Percentiles rank a stretch among this genome's conserved stretches.
Conservation (phyloP, 169 alveolate genomes). For the Perkinsus olseni region DNA sequence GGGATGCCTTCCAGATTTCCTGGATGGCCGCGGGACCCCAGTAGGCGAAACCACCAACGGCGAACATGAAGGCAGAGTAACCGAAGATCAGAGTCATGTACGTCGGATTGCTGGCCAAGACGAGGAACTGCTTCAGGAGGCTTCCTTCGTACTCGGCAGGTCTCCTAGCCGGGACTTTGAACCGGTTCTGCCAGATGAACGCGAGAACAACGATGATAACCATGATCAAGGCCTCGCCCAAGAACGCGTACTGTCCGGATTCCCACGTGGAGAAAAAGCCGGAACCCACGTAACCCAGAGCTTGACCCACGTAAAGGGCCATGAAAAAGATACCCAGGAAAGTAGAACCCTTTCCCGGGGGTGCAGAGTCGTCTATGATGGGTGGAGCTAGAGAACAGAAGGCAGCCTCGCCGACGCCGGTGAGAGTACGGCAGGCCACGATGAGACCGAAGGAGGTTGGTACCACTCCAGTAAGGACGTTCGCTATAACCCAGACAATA, state of each 20-base stretch:
- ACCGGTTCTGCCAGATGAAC: slow-evolving; percentile 12
- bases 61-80: not conserved
- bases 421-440: slow-evolving; percentile 14
- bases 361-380: slow-evolving; percentile 5
- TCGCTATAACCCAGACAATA: slow-evolving; percentile 15
- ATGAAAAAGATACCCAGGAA: slow-evolving; percentile 13
- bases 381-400: slow-evolving; percentile 23
- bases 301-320: slow-evolving; percentile 17
- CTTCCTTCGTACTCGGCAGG: not conserved
- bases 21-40: not conserved
- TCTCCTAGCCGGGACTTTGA: not conserved
- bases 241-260: slow-evolving; percentile 11
- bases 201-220: slow-evolving; percentile 12
- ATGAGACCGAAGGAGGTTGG: slow-evolving; percentile 5
- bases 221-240: slow-evolving; percentile 9
- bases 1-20: not conserved
- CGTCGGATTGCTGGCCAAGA: not conserved
- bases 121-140: not conserved
- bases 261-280: not conserved
- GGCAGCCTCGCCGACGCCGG: slow-evolving; percentile 30
- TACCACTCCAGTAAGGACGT: slow-evolving; percentile 4
- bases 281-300: slow-evolving; percentile 18
- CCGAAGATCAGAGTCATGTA: not conserved
- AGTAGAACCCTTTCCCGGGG: slow-evolving; percentile 1
- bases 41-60: not conserved